phyloP scores from a whole-genome alignment of 208 protist species.

The Leishmania aethiopica region DNA sequence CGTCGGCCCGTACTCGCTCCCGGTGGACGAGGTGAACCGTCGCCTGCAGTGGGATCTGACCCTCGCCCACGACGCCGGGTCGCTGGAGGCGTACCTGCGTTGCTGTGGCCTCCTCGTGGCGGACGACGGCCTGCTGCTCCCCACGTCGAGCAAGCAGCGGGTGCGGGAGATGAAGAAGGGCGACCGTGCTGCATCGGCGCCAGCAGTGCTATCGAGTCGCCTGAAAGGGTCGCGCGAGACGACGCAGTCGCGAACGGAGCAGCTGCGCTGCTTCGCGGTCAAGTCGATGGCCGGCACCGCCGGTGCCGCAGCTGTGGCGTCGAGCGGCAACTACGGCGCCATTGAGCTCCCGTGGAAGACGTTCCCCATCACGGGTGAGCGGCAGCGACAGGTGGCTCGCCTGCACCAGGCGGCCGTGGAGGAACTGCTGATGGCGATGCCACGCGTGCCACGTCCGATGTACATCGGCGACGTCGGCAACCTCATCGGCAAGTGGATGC shows the following conservation, averaged over 20 bases:
- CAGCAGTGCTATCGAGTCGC: conserved; percentile 35
- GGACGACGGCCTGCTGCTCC: conserved; percentile 23
- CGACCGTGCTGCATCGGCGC: neutral
- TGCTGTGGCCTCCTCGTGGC: conserved; percentile 59
- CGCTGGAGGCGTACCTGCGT: conserved; percentile 56
- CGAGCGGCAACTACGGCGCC: conserved; percentile 17
- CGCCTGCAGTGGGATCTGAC: conserved; percentile 75
- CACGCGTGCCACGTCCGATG: conserved; percentile 69
- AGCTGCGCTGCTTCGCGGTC: conserved; percentile 53
- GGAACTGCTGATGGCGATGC: conserved; percentile 90
- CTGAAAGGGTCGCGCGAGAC: conserved; percentile 20
- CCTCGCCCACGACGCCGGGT: conserved; percentile 58
- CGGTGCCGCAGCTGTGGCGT: neutral
- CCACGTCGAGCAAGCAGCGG: conserved; percentile 23
- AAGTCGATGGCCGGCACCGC: conserved; percentile 22
- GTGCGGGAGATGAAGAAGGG: neutral
- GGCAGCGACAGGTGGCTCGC: conserved; percentile 43
- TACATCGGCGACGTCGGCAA: conserved; percentile 89
- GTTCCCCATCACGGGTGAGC: conserved; percentile 60
- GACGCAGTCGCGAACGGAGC: conserved; percentile 20
- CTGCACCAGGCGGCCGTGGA: conserved; percentile 65
- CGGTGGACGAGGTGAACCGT: conserved; percentile 56
- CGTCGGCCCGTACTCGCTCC: conserved; percentile 70
- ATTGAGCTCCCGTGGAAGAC: conserved; percentile 49
- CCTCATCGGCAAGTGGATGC: conserved; percentile 83